Evolutionary conservation across 1,139 yeast genomes (phyloP), one percentile per base, ranked within the genome.

Genomic region (Zygoascus hellenicus): DNA sequence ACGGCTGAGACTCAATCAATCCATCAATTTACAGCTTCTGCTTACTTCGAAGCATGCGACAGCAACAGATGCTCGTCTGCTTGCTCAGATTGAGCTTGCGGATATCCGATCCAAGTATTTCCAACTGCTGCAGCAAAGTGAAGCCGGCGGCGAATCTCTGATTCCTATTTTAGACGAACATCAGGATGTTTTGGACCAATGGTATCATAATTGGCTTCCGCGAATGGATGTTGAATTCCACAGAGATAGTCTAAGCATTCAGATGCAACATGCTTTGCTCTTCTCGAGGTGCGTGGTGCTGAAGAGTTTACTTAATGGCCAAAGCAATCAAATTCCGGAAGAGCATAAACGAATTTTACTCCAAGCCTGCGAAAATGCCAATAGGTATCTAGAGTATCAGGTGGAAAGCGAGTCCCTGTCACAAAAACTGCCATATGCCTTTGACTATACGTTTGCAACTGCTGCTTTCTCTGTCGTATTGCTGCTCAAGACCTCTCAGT

Each of bases 361-460:
- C 22, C 32, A 16, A 22, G 46, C 46, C 4, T 43, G 46, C 10
- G 42, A 37, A 22, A 43, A 43, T 26, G 46, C 42, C 13, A 26
- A 22, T 11, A 15, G 37, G 7, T 43, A 43, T 17, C 14, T 43
- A 9, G 40, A 34, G 22, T 29, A 31, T 15, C 33, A 35, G 22
- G 16, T 43, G 7, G 13, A 37, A n/a, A 26, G 32, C 9, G 15
- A 31, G 6, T 35, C 42, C 7, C 9, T 43, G 26, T 15, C 40
- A 10, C 33, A 36, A n/a, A 41, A 28, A 4, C 28, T 43, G 16
- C 29, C 22, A 11, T 43, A 43, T 34, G 46, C 46, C 10, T 43
- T 43, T 33, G 46, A 43, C 28, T 43, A 43, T 29, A 43, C 46
- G n/a, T 43, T 35, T 43, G 46, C 46, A 14, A 43, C 46, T 11